These are phyloP conservation scores for Exophiala aquamarina DNA, from an alignment of 2,329 filamentous ascomycete species.

Conservation along the genomic window DNA sequence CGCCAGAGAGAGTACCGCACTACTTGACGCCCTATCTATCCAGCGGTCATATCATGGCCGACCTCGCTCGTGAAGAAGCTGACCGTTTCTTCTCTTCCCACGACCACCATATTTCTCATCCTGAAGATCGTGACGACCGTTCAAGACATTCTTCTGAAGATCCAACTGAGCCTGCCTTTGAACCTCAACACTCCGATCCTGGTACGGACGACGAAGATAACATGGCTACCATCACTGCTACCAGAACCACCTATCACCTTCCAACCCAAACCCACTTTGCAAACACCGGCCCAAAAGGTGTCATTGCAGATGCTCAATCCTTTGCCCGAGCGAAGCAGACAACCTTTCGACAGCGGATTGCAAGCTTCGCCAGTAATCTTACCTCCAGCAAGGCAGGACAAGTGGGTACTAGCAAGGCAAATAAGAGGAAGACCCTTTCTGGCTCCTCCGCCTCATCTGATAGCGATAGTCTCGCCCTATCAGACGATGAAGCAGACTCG, in stretches of 20 bases:
- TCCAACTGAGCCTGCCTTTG: constrained; percentile 15
- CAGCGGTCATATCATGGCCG: constrained; percentile 36
- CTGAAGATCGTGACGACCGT: constrained; percentile 40
- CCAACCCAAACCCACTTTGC: constrained; percentile 48
- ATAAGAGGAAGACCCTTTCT: constrained; percentile 23
- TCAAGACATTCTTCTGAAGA: constrained; percentile 22
- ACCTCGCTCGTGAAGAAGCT: constrained; percentile 48
- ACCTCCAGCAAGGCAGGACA: constrained; percentile 11
- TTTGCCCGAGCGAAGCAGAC: constrained; percentile 49
- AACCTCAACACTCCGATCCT: constrained; percentile 28
- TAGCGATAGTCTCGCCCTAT: constrained; percentile 31
- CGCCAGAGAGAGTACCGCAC: no score
- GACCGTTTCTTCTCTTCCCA: constrained; percentile 42
- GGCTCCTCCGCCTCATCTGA: constrained; percentile 20
- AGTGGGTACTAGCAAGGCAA: constrained; percentile 15
- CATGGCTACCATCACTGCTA: constrained; percentile 32
- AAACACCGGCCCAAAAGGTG: constrained; percentile 53
- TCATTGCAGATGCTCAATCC: constrained; percentile 52
- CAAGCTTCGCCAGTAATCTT: constrained; percentile 20
- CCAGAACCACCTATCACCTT: constrained; percentile 41
- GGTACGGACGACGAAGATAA: constrained; percentile 35
- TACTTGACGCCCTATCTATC: no score
- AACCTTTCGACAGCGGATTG: constrained; percentile 46
- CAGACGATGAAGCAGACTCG: constrained; percentile 35
- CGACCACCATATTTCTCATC: constrained; percentile 38